phyloP scores from a whole-genome alignment of 2,329 filamentous ascomycete species.

The Septoria petroselini region DNA sequence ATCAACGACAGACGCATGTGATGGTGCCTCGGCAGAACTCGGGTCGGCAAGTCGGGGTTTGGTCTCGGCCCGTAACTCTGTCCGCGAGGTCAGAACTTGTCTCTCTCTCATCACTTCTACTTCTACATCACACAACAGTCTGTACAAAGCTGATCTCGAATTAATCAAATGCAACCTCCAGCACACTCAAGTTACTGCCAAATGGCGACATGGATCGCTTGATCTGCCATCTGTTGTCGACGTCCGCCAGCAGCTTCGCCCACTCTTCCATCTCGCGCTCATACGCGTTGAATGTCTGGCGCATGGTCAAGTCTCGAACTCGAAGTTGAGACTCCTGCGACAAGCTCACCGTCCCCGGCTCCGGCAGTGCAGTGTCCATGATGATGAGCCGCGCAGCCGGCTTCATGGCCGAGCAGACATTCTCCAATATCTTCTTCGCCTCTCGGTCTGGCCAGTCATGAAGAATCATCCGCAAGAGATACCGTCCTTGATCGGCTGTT shows the following conservation, averaged over 20 bases:
- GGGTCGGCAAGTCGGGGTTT: too few relatives aligned
- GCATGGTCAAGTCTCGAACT: constrained; percentile 6
- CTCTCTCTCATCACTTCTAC: too few relatives aligned
- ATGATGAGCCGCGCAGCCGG: not conserved
- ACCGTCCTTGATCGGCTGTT: constrained; percentile 14
- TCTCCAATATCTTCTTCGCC: constrained; percentile 17
- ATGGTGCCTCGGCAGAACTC: too few relatives aligned
- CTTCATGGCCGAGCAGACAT: not conserved
- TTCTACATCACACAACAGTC: too few relatives aligned
- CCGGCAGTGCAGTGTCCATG: constrained; percentile 5
- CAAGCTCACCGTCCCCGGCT: not conserved
- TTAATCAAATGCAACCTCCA: too few relatives aligned
- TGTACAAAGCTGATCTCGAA: too few relatives aligned
- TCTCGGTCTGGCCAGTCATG: constrained; percentile 19
- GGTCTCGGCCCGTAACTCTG: too few relatives aligned
- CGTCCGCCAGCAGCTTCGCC: constrained; percentile 6
- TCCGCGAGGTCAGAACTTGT: too few relatives aligned
- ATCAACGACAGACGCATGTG: too few relatives aligned
- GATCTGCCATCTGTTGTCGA: too few relatives aligned
- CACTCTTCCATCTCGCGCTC: constrained; percentile 8
- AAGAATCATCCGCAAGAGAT: constrained; percentile 13
- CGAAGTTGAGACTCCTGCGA: not conserved
- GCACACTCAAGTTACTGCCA: too few relatives aligned
- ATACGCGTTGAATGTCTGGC: constrained; percentile 9
- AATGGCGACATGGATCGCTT: too few relatives aligned